A percentile compares a stretch with the other conserved stretches of the same genome.
Conservation (phyloP, 2,329 filamentous ascomycete species). For the Botrytis squamosa region DNA sequence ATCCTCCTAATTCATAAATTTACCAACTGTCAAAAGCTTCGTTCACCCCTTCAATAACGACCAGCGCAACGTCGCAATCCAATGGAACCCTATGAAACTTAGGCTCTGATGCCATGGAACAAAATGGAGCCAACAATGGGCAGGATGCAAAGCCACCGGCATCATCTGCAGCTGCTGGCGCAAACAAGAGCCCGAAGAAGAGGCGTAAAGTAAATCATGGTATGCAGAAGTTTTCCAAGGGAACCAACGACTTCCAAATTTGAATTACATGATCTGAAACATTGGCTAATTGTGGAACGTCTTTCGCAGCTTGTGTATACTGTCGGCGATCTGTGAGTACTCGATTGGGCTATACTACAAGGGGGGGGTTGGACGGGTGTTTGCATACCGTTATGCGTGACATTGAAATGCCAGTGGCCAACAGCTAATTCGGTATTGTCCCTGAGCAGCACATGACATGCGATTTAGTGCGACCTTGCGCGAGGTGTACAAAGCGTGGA, state of each 20-base stretch:
- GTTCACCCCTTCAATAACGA: constrained; percentile 23
- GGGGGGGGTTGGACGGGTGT: constrained; percentile 27
- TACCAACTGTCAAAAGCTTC: constrained; percentile 17
- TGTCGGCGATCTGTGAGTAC: constrained; percentile 84
- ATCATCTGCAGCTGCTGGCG: constrained; percentile 37
- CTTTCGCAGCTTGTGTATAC: constrained; percentile 75
- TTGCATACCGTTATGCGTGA: constrained; percentile 37
- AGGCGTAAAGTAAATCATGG: constrained; percentile 87
- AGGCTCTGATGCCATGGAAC: constrained; percentile 41
- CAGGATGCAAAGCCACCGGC: constrained; percentile 38
- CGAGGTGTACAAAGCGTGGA: constrained; percentile 95
- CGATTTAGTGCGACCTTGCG: constrained; percentile 81
- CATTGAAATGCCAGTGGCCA: constrained; percentile 37
- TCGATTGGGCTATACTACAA: constrained; percentile 38
- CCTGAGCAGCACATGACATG: constrained; percentile 79
- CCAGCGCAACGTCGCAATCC: constrained; percentile 35
- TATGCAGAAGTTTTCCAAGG: constrained; percentile 47
- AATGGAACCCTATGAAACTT: constrained; percentile 39
- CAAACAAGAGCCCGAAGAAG: constrained; percentile 68
- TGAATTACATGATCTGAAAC: constrained; percentile 32
- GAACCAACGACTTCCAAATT: constrained; percentile 29
- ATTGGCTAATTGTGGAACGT: constrained; percentile 40
- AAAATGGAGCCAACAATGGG: constrained; percentile 39
- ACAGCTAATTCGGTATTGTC: constrained; percentile 40
- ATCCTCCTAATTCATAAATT: constrained; percentile 3